Evolutionary conservation across 2,329 filamentous ascomycete species (phyloP), one percentile per base, ranked within the genome.

Genomic region (Cryphonectria carpinicola): DNA sequence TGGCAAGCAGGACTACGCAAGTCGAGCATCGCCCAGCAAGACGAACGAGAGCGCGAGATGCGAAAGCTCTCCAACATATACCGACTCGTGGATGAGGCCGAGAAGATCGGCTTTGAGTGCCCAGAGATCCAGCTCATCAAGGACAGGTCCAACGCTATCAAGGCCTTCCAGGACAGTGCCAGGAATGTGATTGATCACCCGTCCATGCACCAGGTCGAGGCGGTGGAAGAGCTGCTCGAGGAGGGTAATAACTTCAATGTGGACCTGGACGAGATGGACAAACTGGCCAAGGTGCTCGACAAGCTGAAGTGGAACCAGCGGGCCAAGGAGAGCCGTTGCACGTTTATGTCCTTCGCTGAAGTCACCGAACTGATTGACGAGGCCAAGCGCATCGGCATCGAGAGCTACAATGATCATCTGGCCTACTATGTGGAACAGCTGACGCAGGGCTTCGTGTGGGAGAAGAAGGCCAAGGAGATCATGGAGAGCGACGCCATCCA

Each of bases 401-500:
- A 92, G 0, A 87, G 90, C 1, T 93, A 90, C 75, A 95, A 97
- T 78, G 92, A 95, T 65, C 91, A 95, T 74, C 86, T 98, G 69
- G 84, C 87, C 17, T 90, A 90, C 79, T 93, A 94, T 77, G 89
- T 90, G 71, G 92, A 95, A 39, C 92, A 97, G 79, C 88, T 91
- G 74, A 85, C 87, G 8, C 89, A 92, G 37, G 96, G 95, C 54
- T 89, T 94, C 77, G 86, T 93, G 62, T 99, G 96, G 96, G 96
- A 98, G 82, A 86, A 89, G 64, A 98, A 98, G 80, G 95, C 94
- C 2, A 92, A 93, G 76, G 95, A 99, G 79, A 85, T 99, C 67
- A 97, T 98, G 82, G 88, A 90, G n/a, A 94, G 94, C 11, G 95
- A 98, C 77, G 87, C 92, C 58, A 92, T 98, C 14, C 94, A 98